Percentiles rank a stretch among this genome's conserved stretches.
Evolutionary conservation across 805 yeast species (phyloP).

Genomic region (Ogataea methylovora): DNA sequence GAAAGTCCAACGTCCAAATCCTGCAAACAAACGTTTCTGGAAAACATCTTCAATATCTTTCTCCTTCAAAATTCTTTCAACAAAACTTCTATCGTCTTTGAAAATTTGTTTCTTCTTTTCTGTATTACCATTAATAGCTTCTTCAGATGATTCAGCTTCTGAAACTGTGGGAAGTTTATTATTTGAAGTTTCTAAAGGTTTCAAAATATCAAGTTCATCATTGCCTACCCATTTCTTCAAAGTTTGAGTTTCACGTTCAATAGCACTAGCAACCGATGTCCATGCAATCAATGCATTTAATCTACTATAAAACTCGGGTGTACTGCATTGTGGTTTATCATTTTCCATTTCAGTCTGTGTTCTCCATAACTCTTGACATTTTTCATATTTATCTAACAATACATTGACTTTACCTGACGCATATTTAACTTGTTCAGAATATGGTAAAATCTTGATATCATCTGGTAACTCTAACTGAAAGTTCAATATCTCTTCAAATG

Average conservation of each 20-base stretch:
- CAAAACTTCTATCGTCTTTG: conserved; percentile 64
- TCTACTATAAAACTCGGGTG: conserved; percentile 54
- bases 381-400: conserved; percentile 54
- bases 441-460: conserved; percentile 9
- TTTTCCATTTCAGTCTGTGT: conserved; percentile 68
- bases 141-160: conserved; percentile 23
- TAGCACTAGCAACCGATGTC: conserved; percentile 67
- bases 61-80: conserved; percentile 77
- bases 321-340: conserved; percentile 67
- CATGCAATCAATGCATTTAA: conserved; percentile 79
- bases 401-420: conserved; percentile 46
- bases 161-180: conserved; percentile 28
- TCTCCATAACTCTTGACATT: conserved; percentile 72
- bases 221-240: conserved; percentile 80
- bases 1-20: conserved; percentile 73
- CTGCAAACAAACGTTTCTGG: conserved; percentile 56
- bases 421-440: conserved; percentile 16
- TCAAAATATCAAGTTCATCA: conserved; percentile 60
- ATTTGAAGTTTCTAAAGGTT: conserved; percentile 11
- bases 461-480: conserved; percentile 49
- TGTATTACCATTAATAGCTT: not conserved
- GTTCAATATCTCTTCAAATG: conserved; percentile 59
- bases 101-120: conserved; percentile 27
- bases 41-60: conserved; percentile 69
- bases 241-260: conserved; percentile 51